A percentile compares a stretch with the other conserved stretches of the same genome.
Evolutionary conservation across 768 basidiomycete genomes (phyloP).

Genomic region (Clitopilus hobsonii): DNA sequence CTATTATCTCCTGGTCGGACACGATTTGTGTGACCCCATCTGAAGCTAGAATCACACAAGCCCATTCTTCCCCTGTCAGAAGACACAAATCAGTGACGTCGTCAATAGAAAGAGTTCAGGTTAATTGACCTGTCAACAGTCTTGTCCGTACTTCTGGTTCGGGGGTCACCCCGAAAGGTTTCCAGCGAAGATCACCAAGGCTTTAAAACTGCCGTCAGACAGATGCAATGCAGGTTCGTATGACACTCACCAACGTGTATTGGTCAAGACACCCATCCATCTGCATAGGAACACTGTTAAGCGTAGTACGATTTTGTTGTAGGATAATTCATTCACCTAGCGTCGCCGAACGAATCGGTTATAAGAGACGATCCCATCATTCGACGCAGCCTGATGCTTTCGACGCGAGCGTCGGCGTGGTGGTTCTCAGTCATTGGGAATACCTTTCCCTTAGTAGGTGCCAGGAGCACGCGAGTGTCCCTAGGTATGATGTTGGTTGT

Average conservation of each 20-base stretch:
- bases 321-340: constrained; percentile 44
- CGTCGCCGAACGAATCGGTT: constrained; percentile 93
- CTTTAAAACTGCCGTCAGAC: constrained; percentile 45
- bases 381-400: constrained; percentile 77
- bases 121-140: constrained; percentile 60
- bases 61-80: constrained; percentile 69
- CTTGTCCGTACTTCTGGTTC: constrained; percentile 84
- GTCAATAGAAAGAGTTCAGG: neutral
- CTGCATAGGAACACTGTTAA: constrained; percentile 28
- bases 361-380: constrained; percentile 90
- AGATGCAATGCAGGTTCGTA: neutral
- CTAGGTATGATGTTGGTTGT: constrained; percentile 31
- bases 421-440: constrained; percentile 90
- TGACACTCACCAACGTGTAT: constrained; percentile 75
- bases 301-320: neutral
- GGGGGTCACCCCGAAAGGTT: constrained; percentile 86
- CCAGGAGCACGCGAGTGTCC: constrained; percentile 86
- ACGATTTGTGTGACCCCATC: constrained; percentile 91
- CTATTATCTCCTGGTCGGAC: constrained; percentile 92
- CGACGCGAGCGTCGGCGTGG: constrained; percentile 88
- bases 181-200: constrained; percentile 85
- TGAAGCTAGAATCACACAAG: constrained; percentile 84
- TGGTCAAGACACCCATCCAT: constrained; percentile 94
- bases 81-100: neutral
- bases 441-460: constrained; percentile 70